Evolutionary conservation across 164 flowering plant genomes (phyloP).

Genomic region (Pachysandra terminalis): DNA sequence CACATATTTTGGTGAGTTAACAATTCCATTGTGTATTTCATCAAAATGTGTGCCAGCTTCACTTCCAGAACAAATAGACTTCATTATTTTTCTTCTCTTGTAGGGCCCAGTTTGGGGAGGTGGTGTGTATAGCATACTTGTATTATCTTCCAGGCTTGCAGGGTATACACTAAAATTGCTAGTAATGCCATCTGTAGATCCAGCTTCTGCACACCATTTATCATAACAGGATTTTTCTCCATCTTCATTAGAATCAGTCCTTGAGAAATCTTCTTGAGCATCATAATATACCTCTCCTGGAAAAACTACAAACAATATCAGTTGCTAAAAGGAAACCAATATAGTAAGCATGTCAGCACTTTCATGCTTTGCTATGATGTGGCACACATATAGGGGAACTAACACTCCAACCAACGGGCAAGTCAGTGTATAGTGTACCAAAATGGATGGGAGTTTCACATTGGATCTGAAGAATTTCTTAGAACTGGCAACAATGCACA

Average conservation of each 20-base stretch:
- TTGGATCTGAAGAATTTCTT: too few relatives aligned
- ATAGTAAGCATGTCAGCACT: neutral
- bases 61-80: conserved; percentile 19
- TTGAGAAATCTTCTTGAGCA: conserved; percentile 50
- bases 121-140: conserved; percentile 39
- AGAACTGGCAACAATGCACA: too few relatives aligned
- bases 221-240: conserved; percentile 21
- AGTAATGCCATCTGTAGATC: conserved; percentile 16
- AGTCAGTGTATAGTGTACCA: too few relatives aligned
- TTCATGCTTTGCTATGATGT: neutral
- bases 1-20: conserved; percentile 21
- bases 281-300: conserved; percentile 77
- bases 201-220: conserved; percentile 20
- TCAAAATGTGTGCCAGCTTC: conserved; percentile 31
- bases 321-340: neutral
- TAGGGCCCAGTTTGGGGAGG: conserved; percentile 57
- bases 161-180: conserved; percentile 31
- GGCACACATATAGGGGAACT: too few relatives aligned
- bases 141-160: conserved; percentile 8
- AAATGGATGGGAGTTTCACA: too few relatives aligned
- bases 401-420: too few relatives aligned
- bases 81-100: conserved; percentile 65
- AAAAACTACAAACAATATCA: conserved; percentile 12
- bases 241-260: conserved; percentile 18
- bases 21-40: conserved; percentile 24